Percentiles rank a stretch among this genome's conserved stretches.
Conservation (phyloP, 805 yeast genomes). For the Hemisphaericaspora nanyangensis region DNA sequence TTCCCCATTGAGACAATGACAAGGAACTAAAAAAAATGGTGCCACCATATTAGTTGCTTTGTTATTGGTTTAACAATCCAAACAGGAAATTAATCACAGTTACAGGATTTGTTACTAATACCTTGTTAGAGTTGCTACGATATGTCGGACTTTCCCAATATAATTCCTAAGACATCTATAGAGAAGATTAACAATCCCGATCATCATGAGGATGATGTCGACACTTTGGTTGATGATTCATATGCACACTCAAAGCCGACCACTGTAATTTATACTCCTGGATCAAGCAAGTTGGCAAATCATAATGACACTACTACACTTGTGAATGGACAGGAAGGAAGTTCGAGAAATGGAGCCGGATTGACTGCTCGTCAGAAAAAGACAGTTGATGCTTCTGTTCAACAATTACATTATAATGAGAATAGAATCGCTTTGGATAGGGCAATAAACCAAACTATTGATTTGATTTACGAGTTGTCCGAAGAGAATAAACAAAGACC, state of each 20-base stretch:
- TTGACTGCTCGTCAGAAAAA: neutral
- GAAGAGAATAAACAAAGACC: conserved; percentile 59
- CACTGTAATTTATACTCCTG: conserved; percentile 27
- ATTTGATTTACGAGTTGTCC: conserved; percentile 47
- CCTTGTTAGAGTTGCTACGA: no score
- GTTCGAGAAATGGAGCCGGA: conserved; percentile 18
- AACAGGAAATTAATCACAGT: no score
- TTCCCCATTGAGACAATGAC: no score
- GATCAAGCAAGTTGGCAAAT: conserved; percentile 23
- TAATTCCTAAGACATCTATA: no score
- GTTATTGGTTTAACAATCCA: no score
- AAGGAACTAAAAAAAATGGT: no score
- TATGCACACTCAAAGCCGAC: conserved; percentile 11
- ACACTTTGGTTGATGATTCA: conserved; percentile 3
- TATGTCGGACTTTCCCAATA: no score
- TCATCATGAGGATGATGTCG: conserved; percentile 10
- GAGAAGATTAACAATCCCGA: no score
- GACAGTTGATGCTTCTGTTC: conserved; percentile 51
- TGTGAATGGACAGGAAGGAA: neutral
- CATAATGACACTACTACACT: neutral
- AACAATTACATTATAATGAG: conserved; percentile 75
- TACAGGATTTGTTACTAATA: no score
- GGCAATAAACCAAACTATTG: conserved; percentile 51
- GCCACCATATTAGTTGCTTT: no score
- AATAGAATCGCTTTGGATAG: conserved; percentile 63